Evolutionary conservation across 176 grass and related monocot species (phyloP), one percentile per base, ranked within the genome.

Genomic region (Elymus sibiricus): DNA sequence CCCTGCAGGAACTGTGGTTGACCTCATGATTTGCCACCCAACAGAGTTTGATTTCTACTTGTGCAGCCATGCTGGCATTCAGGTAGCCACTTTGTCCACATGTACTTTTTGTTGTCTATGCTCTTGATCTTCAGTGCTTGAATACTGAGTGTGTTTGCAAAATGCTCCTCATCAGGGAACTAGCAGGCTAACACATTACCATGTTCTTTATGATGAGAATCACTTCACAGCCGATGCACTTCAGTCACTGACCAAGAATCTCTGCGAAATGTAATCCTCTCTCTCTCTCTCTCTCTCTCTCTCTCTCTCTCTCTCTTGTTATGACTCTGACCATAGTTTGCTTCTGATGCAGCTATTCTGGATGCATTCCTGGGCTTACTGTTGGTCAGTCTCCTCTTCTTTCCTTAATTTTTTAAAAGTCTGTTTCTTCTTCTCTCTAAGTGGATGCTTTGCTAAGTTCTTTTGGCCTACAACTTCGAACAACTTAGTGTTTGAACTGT

Each of bases 31-130:
- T 58, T 98, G 95, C 58, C 93, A 98, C 86, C 93, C 95, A 13
- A 95, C 83, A 0, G 90, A 98, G 58, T 98, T 98, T 69, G 89
- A 95, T 63, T 98, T 98, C 75, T 95, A 93, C 79, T 74, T 95
- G 11, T 98, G 95, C 51, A 98, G 91, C 46, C 93, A 98, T 93
- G 91, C 95, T 79, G 93, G 91, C 46, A 98, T 95, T 26, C 87
- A 95, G 89, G 95, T 98, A 84, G 83, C 19, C 60, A 29, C 17
- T 14, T 79, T 27, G 19, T 69, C 32, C 34, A 70, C 17, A 22
- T 70, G 68, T 70, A 21, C 9, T 42, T 42, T 44, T 16, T 1
- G n/a, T 51, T 28, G 27, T 80, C 1, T 17, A n/a, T 63, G 28
- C 9, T 51, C 3, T 27, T 26, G 11, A 1, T 62, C 16, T 66